Percentiles rank a stretch among this genome's conserved stretches.
phyloP scores from a whole-genome alignment of 495 filamentous ascomycete genomes.

The Lepidopterella palustris region DNA sequence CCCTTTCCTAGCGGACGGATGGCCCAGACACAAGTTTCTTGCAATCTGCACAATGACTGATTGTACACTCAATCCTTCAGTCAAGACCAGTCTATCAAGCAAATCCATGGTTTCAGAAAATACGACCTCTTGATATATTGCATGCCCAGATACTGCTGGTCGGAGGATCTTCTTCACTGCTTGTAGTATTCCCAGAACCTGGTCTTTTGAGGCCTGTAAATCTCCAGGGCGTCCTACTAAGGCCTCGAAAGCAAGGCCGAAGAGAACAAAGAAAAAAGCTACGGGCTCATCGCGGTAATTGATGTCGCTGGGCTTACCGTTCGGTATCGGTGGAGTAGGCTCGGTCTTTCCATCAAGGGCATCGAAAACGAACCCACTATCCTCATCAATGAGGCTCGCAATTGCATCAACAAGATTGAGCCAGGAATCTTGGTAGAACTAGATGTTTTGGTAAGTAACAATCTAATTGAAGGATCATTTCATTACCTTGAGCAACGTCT shows the following conservation, averaged over 20 bases:
- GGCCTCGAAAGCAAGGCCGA: conserved; percentile 93
- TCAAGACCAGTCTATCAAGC: conserved; percentile 85
- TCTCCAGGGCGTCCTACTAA: conserved; percentile 75
- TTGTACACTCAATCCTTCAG: conserved; percentile 84
- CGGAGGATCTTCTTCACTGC: conserved; percentile 92
- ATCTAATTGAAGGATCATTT: not conserved
- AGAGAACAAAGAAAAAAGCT: conserved; percentile 98
- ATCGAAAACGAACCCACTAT: conserved; percentile 95
- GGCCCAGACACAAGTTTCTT: conserved; percentile 76
- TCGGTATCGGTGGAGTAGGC: conserved; percentile 34
- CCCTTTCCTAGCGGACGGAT: conserved; percentile 75
- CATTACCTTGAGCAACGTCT: conserved; percentile 72
- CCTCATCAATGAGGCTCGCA: conserved; percentile 92
- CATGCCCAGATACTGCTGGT: conserved; percentile 90
- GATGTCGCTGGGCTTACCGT: conserved; percentile 57
- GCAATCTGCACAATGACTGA: conserved; percentile 88
- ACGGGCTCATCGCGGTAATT: conserved; percentile 97
- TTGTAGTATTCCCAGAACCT: conserved; percentile 81
- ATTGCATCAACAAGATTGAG: conserved; percentile 95
- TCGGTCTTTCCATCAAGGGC: conserved; percentile 79
- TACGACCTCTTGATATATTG: conserved; percentile 90
- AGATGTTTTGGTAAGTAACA: not conserved
- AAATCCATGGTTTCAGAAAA: conserved; percentile 98
- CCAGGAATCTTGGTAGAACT: conserved; percentile 98
- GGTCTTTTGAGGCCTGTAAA: conserved; percentile 62